These are phyloP conservation scores for Streptanthus diversifolius DNA, from an alignment of 345 rosid genomes.

Conservation along the genomic window DNA sequence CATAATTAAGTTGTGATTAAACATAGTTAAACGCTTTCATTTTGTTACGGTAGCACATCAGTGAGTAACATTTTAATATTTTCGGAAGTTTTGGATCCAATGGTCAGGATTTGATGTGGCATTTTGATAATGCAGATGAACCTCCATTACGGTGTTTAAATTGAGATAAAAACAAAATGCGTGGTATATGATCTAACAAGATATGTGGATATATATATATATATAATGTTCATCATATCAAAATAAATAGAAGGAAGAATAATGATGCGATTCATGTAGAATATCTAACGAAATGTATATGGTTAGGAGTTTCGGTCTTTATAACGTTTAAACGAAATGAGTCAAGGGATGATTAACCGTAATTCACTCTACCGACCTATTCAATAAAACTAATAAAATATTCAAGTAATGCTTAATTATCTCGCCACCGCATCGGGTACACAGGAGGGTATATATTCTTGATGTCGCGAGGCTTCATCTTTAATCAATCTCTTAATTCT, in stretches of 20 bases:
- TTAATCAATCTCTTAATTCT: too few species aligned
- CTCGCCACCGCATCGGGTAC: not conserved
- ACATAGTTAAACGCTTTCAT: not conserved
- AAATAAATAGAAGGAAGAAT: not conserved
- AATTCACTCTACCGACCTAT: slow-evolving; percentile 21
- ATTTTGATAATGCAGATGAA: not conserved
- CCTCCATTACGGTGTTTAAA: not conserved
- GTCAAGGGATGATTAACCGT: slow-evolving; percentile 27
- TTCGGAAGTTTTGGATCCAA: not conserved
- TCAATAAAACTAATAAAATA: not conserved
- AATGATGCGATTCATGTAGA: not conserved
- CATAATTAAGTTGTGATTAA: not conserved
- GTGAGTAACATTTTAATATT: not conserved
- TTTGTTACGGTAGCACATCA: not conserved
- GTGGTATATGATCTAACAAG: not conserved
- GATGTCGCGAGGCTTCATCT: too few species aligned
- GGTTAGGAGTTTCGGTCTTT: not conserved
- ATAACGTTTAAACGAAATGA: slow-evolving; percentile 3
- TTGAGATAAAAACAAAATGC: not conserved
- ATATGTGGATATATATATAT: not conserved
- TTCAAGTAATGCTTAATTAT: slow-evolving; percentile 1
- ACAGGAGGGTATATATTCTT: slow-evolving; percentile 12
- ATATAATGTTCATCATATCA: not conserved
- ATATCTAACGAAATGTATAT: not conserved
- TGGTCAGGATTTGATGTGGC: not conserved